Evolutionary conservation across 805 yeast genomes (phyloP).

Genomic region (Pichia manshurica): DNA sequence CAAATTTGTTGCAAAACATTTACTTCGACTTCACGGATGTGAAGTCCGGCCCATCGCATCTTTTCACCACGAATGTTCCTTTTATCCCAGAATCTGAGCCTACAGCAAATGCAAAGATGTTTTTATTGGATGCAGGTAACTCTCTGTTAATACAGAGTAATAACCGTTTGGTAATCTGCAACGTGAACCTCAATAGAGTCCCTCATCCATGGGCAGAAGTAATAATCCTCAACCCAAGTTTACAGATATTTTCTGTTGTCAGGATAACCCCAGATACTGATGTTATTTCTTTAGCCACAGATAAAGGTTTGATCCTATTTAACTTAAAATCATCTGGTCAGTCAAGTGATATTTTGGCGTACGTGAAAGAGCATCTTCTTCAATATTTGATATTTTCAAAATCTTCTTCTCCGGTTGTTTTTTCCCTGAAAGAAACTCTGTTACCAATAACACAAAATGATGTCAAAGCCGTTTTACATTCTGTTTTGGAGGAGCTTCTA

Average conservation of each 20-base stretch:
- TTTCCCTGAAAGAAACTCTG: constrained; percentile 33
- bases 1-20: not conserved
- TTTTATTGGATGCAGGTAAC: not conserved
- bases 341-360: constrained; percentile 16
- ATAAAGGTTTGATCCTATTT: constrained; percentile 57
- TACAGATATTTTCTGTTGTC: constrained; percentile 56
- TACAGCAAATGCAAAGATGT: not conserved
- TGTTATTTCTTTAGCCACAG: constrained; percentile 36
- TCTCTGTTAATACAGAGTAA: not conserved
- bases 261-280: constrained; percentile 9
- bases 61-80: not conserved
- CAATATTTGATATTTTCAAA: constrained; percentile 70
- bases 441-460: constrained; percentile 35
- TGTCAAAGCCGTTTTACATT: constrained; percentile 45
- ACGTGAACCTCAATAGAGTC: constrained; percentile 30
- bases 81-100: not conserved
- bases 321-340: constrained; percentile 38
- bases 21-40: constrained; percentile 2
- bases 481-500: constrained; percentile 52
- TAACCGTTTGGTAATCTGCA: constrained; percentile 52
- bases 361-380: constrained; percentile 68
- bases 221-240: constrained; percentile 48
- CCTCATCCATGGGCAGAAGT: constrained; percentile 72
- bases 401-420: constrained; percentile 17
- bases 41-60: not conserved